Conservation (phyloP, 306 rosid species). For the Vigna nakashimae region DNA sequence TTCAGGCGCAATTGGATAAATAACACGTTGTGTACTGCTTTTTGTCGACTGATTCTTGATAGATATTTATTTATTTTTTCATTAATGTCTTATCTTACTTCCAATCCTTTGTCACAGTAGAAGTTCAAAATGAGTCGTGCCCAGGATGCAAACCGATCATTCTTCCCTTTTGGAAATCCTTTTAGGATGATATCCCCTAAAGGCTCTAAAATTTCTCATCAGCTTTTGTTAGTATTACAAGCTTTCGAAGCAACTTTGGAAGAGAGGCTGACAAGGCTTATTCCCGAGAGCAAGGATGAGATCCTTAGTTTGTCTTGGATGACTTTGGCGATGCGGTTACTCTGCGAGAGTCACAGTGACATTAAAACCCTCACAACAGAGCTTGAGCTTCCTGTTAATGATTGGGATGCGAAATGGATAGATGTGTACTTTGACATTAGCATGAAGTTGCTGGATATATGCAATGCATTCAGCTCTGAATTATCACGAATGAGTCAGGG, state of each 20-base stretch:
- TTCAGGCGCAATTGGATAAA: background rate
- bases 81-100: conserved; percentile 32
- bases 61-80: conserved; percentile 6
- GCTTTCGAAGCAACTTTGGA: conserved; percentile 77
- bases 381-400: conserved; percentile 71
- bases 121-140: conserved; percentile 71
- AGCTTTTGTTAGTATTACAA: conserved; percentile 55
- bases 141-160: conserved; percentile 74
- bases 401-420: conserved; percentile 95
- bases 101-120: conserved; percentile 48
- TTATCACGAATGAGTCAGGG: conserved; percentile 88
- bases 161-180: conserved; percentile 91
- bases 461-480: conserved; percentile 86
- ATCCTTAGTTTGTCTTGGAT: conserved; percentile 85
- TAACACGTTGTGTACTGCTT: background rate
- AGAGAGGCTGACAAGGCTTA: conserved; percentile 71
- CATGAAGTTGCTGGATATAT: conserved; percentile 83
- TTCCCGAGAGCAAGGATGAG: conserved; percentile 66
- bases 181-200: conserved; percentile 69
- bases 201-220: conserved; percentile 60
- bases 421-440: conserved; percentile 89
- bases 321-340: conserved; percentile 70
- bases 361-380: conserved; percentile 67
- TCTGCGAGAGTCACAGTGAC: conserved; percentile 71
- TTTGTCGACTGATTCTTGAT: conserved; percentile 17